Conservation (phyloP, 2,329 filamentous ascomycete species). For the Talaromyces albobiverticillius region DNA sequence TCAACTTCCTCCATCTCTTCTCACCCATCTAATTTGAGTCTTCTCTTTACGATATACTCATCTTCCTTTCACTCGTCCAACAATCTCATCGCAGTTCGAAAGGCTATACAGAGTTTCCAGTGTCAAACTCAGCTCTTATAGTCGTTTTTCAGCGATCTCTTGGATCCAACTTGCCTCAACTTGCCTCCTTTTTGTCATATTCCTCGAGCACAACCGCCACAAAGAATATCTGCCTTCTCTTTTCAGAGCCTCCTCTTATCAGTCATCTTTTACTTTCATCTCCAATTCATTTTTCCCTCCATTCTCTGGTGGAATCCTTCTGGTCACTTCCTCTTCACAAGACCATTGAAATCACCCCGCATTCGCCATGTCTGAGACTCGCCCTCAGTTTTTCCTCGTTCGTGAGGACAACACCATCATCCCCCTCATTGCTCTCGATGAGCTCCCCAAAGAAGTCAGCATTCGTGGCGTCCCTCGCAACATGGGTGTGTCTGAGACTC, state of each 20-base stretch:
- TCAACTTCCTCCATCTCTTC: conserved; percentile 8
- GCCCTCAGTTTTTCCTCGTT: conserved; percentile 41
- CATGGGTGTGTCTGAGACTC: conserved; percentile 35
- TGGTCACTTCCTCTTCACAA: not conserved
- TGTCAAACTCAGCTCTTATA: conserved; percentile 5
- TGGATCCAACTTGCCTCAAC: not conserved
- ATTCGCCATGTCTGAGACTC: conserved; percentile 10
- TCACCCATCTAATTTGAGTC: conserved; percentile 1
- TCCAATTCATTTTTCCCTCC: not conserved
- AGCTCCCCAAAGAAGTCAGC: conserved; percentile 37
- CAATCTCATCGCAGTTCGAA: not conserved
- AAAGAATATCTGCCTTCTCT: not conserved
- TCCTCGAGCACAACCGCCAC: too few relatives aligned
- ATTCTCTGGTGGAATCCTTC: not conserved
- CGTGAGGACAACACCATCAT: conserved; percentile 40
- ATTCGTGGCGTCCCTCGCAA: conserved; percentile 37
- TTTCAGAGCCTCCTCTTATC: not conserved
- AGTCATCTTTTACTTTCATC: not conserved
- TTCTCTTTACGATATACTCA: not conserved
- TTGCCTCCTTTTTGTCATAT: not conserved
- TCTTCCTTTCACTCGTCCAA: not conserved
- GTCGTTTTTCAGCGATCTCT: not conserved
- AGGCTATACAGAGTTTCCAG: conserved; percentile 5
- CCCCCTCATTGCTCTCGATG: conserved; percentile 46
- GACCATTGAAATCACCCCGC: not conserved